Percentiles rank a stretch among this genome's conserved stretches.
These are phyloP conservation scores for Penicillium herquei DNA, from an alignment of 495 filamentous ascomycete genomes.

Conservation along the genomic window DNA sequence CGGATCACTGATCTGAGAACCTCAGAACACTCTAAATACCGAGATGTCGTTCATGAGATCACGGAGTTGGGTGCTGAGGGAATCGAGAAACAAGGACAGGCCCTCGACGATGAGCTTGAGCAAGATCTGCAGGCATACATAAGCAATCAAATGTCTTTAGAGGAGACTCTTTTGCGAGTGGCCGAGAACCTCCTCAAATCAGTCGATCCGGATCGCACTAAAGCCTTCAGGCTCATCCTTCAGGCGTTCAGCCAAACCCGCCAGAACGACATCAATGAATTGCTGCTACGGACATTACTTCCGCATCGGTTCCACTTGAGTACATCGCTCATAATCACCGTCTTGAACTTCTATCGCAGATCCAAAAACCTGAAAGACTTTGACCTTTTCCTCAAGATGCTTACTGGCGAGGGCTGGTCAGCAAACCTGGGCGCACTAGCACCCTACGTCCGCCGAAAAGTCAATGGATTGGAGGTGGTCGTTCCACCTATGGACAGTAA, in stretches of 20 bases:
- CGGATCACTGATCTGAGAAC: conserved; percentile 32
- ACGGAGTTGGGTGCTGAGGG: conserved; percentile 11
- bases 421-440: conserved; percentile 33
- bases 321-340: conserved; percentile 36
- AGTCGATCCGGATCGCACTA: conserved; percentile 37
- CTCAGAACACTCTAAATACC: conserved; percentile 15
- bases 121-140: conserved; percentile 32
- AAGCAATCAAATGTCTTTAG: conserved; percentile 32
- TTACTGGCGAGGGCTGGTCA: conserved; percentile 36
- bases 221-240: conserved; percentile 33
- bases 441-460: conserved; percentile 17
- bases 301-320: conserved; percentile 39
- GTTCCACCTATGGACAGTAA: conserved; percentile 34
- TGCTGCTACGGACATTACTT: conserved; percentile 38
- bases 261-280: conserved; percentile 42
- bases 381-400: conserved; percentile 42
- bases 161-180: conserved; percentile 36
- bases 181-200: conserved; percentile 35
- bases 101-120: conserved; percentile 32
- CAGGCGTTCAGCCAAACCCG: conserved; percentile 38
- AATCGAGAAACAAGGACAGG: conserved; percentile 10
- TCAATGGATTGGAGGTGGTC: conserved; percentile 35
- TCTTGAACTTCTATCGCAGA: conserved; percentile 40
- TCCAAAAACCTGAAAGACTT: conserved; percentile 44
- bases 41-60: conserved; percentile 29